phyloP scores from a whole-genome alignment of 2,329 filamentous ascomycete genomes.

The Cercospora berteroae region DNA sequence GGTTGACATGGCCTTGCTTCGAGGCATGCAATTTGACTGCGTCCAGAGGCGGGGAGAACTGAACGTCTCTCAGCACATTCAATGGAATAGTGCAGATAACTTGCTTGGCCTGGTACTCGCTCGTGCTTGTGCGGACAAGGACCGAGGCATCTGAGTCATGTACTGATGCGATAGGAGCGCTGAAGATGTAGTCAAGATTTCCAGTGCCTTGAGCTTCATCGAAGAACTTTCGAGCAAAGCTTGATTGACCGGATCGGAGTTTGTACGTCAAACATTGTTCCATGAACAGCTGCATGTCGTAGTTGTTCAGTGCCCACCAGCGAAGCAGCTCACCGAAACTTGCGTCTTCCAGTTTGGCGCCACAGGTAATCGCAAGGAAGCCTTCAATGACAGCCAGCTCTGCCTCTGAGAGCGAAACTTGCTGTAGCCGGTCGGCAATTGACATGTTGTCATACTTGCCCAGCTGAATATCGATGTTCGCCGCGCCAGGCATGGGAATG shows the following conservation, averaged over 20 bases:
- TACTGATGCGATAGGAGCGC: neutral
- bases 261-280: neutral
- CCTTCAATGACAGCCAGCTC: neutral
- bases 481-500: neutral
- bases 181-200: neutral
- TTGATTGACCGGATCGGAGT: neutral
- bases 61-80: neutral
- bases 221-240: neutral
- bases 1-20: neutral
- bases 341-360: neutral
- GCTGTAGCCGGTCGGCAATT: neutral
- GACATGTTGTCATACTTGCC: neutral
- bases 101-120: neutral
- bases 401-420: neutral
- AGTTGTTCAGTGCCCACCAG: neutral
- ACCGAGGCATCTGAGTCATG: neutral
- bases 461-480: neutral
- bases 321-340: neutral
- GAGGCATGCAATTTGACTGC: neutral
- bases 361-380: neutral
- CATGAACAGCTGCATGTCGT: neutral
- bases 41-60: neutral
- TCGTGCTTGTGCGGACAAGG: neutral
- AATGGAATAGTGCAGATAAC: neutral
- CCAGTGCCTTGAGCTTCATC: neutral